These are phyloP conservation scores for Nyctanthes arbortristis DNA, from an alignment of 257 asterid species.

Conservation along the genomic window DNA sequence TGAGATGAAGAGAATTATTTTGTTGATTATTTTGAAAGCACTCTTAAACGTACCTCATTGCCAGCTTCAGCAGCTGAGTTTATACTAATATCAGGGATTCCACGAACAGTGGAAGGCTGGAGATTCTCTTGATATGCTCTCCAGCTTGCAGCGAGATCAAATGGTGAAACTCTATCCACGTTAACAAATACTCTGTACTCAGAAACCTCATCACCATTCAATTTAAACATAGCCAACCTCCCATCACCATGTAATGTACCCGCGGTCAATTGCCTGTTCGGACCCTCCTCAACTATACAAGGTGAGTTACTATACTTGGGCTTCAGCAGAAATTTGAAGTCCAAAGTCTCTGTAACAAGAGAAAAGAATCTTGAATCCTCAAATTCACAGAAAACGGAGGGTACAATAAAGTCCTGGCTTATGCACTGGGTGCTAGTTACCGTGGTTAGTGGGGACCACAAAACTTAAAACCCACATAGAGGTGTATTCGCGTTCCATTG, in stretches of 20 bases:
- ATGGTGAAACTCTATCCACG: slow-evolving; percentile 88
- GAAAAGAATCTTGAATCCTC: slow-evolving; percentile 21
- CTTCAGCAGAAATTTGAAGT: slow-evolving; percentile 87
- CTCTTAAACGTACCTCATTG: slow-evolving; percentile 63
- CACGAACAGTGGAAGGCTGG: slow-evolving; percentile 91
- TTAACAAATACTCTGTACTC: slow-evolving; percentile 78
- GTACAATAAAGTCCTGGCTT: neutral
- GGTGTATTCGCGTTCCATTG: slow-evolving; percentile 91
- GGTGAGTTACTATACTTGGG: slow-evolving; percentile 58
- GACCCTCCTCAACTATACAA: slow-evolving; percentile 88
- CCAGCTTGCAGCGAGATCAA: slow-evolving; percentile 99
- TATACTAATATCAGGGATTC: slow-evolving; percentile 88
- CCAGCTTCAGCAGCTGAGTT: slow-evolving; percentile 52
- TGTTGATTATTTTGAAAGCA: too few species aligned
- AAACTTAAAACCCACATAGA: slow-evolving; percentile 96
- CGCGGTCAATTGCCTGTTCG: slow-evolving; percentile 70
- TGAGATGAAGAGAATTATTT: too few species aligned
- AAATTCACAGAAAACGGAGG: neutral
- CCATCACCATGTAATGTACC: slow-evolving; percentile 82
- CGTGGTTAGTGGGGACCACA: slow-evolving; percentile 89
- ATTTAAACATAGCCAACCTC: slow-evolving; percentile 63
- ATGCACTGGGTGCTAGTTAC: slow-evolving; percentile 33
- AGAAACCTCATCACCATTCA: slow-evolving; percentile 60
- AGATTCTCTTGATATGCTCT: slow-evolving; percentile 93
- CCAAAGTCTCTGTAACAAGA: slow-evolving; percentile 68